These are phyloP conservation scores for Gryganskiella cystojenkinii DNA, from an alignment of 192 early-diverging fungal genomes.

Conservation along the genomic window DNA sequence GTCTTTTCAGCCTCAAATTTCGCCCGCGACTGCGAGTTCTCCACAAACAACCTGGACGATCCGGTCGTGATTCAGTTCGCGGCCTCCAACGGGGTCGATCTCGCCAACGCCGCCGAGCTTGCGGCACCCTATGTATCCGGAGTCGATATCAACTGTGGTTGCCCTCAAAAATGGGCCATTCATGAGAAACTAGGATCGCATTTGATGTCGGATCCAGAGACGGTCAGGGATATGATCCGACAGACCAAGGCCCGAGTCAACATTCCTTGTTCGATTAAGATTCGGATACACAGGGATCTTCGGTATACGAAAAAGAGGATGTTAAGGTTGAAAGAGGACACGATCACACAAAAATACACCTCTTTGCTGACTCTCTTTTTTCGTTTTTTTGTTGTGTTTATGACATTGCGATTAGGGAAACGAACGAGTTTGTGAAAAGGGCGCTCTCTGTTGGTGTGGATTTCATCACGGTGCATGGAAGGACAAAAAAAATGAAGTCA, in stretches of 20 bases:
- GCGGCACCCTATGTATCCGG: constrained; percentile 81
- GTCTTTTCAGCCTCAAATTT: constrained; percentile 89
- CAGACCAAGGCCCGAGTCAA: constrained; percentile 72
- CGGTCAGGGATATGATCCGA: constrained; percentile 91
- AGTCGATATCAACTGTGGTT: constrained; percentile 92
- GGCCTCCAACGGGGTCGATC: constrained; percentile 79
- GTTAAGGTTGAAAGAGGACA: neutral
- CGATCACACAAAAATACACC: neutral
- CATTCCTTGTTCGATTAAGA: constrained; percentile 89
- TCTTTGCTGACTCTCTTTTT: constrained; percentile 2
- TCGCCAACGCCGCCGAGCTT: constrained; percentile 87
- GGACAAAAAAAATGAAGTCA: constrained; percentile 83
- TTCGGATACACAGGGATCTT: constrained; percentile 82
- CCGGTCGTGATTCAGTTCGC: constrained; percentile 97
- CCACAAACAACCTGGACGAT: constrained; percentile 80
- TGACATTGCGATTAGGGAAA: constrained; percentile 58
- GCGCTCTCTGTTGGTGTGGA: constrained; percentile 90
- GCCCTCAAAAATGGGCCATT: constrained; percentile 96
- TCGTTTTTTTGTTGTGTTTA: constrained; percentile 5
- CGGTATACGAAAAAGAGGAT: constrained; percentile 32
- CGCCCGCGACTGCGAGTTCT: constrained; percentile 84
- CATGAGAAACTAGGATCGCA: constrained; percentile 88
- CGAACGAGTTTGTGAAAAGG: constrained; percentile 85
- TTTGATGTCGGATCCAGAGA: constrained; percentile 90
- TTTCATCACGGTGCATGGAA: constrained; percentile 91